Base-by-base conservation (phyloP, 768 basidiomycete species). In the Polyporus arcularius region DNA sequence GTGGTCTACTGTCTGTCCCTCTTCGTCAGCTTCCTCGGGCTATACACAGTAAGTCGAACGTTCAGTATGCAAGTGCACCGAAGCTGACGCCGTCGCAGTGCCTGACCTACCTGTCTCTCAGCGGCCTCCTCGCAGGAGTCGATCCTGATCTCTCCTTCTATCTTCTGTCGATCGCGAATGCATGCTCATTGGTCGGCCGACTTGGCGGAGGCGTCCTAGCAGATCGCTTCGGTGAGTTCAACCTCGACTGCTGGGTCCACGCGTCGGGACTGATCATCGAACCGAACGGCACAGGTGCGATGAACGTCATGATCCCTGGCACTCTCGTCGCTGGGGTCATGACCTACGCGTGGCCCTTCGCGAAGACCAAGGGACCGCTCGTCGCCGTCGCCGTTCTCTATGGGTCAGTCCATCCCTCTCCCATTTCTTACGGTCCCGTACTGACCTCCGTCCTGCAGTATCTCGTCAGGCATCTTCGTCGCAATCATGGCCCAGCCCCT, bases 271-370 rank as follows among this genome's bases (percentile, higher is more conserved):
- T 47, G 10, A 35, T 10, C 32, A 35, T 35, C 32, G 32, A 35
- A 4, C 45, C 18, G 1, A 51, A n/a, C n/a, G n/a, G n/a, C n/a
- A n/a, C n/a, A 87, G 91, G 91, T 12, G 70, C 83, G 0, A 76
- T 91, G 63, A 92, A 88, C 62, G 75, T 88, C 35, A 86, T 92
- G 79, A 81, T 80, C 14, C 87, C 89, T 0, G 84, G 85, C 38
- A 86, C 84, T 0, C 57, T 79, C 16, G 46, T 82, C 0, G 83
- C 86, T 0, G 87, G 81, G 0, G 70, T 84, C 31, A 67, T 87
- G 47, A 89, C 90, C 0, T 85, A 85, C 65, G 76, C 76, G 2
- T 94, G 92, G 92, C 92, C 91, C 1, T 87, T 84, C 68, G 80
- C 81, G 0, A 72, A 67, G 41, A 78, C 69, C 30, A 65, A 80